Conservation (phyloP, 306 rosid genomes). For the Lathyrus aphaca region DNA sequence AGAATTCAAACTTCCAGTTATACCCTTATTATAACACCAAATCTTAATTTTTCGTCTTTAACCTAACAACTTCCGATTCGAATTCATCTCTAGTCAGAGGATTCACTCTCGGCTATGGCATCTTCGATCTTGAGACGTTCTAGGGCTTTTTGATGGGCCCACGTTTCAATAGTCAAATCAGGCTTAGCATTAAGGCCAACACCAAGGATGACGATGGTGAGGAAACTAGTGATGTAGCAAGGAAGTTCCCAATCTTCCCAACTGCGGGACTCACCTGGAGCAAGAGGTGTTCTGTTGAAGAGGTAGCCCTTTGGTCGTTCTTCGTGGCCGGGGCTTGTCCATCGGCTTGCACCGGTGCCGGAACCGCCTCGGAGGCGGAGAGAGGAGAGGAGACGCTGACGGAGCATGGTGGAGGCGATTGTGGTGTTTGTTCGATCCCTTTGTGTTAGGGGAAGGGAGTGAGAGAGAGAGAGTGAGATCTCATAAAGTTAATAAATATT, state of each 20-base stretch:
- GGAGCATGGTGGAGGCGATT: slow-evolving; percentile 69
- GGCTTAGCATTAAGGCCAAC: slow-evolving; percentile 99
- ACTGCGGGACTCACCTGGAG: slow-evolving; percentile 80
- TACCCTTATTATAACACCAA: slow-evolving; percentile 39
- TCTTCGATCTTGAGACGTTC: slow-evolving; percentile 69
- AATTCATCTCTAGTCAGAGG: slow-evolving; percentile 35
- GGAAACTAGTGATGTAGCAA: slow-evolving; percentile 95
- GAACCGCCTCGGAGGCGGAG: slow-evolving; percentile 79
- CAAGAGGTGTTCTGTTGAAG: slow-evolving; percentile 75
- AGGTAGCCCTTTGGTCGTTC: slow-evolving; percentile 79
- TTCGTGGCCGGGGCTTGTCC: slow-evolving; percentile 88
- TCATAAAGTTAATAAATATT: no score
- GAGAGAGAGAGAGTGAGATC: no score
- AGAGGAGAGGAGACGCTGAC: slow-evolving; percentile 63
- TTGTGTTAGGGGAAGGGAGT: background rate
- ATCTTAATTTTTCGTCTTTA: background rate
- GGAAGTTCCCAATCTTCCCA: slow-evolving; percentile 99
- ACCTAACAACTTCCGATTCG: slow-evolving; percentile 23
- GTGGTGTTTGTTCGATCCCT: background rate
- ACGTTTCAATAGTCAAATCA: slow-evolving; percentile 93
- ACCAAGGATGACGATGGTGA: slow-evolving; percentile 94
- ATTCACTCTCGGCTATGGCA: slow-evolving; percentile 36
- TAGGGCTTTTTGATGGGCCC: slow-evolving; percentile 98
- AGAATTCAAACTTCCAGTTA: slow-evolving; percentile 25
- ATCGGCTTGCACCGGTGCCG: slow-evolving; percentile 66